These are phyloP conservation scores for Botrytis squamosa DNA, from an alignment of 2,329 filamentous ascomycete genomes.

Conservation along the genomic window DNA sequence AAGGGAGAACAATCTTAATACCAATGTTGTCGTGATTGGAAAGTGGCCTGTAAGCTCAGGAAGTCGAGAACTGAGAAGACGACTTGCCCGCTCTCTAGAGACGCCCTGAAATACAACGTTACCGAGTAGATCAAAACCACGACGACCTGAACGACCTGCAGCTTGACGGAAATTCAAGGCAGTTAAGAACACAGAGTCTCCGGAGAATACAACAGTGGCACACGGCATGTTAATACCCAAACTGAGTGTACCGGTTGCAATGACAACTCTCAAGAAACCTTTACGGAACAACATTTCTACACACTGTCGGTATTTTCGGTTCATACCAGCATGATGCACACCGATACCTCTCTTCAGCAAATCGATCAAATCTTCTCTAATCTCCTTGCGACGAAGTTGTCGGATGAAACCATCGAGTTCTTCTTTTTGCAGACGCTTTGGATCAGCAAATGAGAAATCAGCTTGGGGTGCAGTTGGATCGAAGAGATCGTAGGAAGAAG, in stretches of 20 bases:
- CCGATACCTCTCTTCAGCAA: slow-evolving; percentile 68
- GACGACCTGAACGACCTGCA: slow-evolving; percentile 73
- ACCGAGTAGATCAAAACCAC: slow-evolving; percentile 77
- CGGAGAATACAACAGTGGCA: slow-evolving; percentile 75
- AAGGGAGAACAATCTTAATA: slow-evolving; percentile 67
- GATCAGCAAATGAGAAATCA: slow-evolving; percentile 65
- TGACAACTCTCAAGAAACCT: slow-evolving; percentile 67
- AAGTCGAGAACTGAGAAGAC: slow-evolving; percentile 70
- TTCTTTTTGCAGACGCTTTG: slow-evolving; percentile 53
- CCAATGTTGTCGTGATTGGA: slow-evolving; percentile 70
- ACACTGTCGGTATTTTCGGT: slow-evolving; percentile 69
- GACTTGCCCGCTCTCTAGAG: slow-evolving; percentile 57
- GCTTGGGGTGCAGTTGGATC: slow-evolving; percentile 63
- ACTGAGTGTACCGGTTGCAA: slow-evolving; percentile 74
- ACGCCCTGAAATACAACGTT: slow-evolving; percentile 78
- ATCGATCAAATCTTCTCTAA: slow-evolving; percentile 54
- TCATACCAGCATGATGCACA: slow-evolving; percentile 79
- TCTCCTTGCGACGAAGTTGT: slow-evolving; percentile 51
- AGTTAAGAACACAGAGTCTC: slow-evolving; percentile 71
- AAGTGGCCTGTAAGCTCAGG: slow-evolving; percentile 77
- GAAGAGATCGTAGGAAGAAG: slow-evolving; percentile 61
- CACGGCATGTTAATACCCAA: slow-evolving; percentile 84
- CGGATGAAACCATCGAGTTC: slow-evolving; percentile 58
- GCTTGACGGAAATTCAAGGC: slow-evolving; percentile 75
- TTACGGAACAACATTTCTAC: slow-evolving; percentile 74